phyloP scores from a whole-genome alignment of 2,329 filamentous ascomycete species.

The Fusarium virguliforme region DNA sequence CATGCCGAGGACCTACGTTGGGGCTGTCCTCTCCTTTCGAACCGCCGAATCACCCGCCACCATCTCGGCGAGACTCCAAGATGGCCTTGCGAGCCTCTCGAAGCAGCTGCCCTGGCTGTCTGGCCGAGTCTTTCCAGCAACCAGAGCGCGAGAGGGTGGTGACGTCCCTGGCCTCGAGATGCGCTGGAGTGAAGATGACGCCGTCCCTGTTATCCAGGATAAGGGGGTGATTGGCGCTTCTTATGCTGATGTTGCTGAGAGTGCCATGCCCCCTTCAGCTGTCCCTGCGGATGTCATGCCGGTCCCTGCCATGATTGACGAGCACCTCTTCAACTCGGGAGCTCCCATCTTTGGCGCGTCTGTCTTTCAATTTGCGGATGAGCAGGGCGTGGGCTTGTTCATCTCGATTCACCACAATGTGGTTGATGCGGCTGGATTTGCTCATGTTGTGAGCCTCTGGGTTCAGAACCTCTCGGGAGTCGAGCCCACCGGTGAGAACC shows the following conservation, averaged over 20 bases:
- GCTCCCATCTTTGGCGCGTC: slow-evolving; percentile 3
- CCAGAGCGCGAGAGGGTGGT: not conserved
- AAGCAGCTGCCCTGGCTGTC: slow-evolving; percentile 22
- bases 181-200: slow-evolving; percentile 10
- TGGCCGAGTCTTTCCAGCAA: slow-evolving; percentile 7
- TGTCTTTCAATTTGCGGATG: slow-evolving; percentile 20
- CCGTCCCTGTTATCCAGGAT: not conserved
- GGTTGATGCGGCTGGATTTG: slow-evolving; percentile 22
- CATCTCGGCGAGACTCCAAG: not conserved
- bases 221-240: slow-evolving; percentile 1
- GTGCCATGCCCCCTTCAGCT: not conserved
- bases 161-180: slow-evolving; percentile 9
- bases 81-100: not conserved
- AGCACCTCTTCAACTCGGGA: not conserved
- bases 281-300: slow-evolving; percentile 17
- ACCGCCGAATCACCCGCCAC: slow-evolving; percentile 7
- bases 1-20: slow-evolving; percentile 31
- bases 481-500: not conserved
- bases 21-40: slow-evolving; percentile 15
- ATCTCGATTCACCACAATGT: slow-evolving; percentile 24
- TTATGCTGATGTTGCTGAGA: not conserved
- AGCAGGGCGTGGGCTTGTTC: slow-evolving; percentile 19
- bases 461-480: not conserved
- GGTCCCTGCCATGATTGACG: not conserved
- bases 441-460: slow-evolving; percentile 17